Evolutionary conservation across 2,329 filamentous ascomycete genomes (phyloP).

Genomic region (Sarocladiaceae sp.): DNA sequence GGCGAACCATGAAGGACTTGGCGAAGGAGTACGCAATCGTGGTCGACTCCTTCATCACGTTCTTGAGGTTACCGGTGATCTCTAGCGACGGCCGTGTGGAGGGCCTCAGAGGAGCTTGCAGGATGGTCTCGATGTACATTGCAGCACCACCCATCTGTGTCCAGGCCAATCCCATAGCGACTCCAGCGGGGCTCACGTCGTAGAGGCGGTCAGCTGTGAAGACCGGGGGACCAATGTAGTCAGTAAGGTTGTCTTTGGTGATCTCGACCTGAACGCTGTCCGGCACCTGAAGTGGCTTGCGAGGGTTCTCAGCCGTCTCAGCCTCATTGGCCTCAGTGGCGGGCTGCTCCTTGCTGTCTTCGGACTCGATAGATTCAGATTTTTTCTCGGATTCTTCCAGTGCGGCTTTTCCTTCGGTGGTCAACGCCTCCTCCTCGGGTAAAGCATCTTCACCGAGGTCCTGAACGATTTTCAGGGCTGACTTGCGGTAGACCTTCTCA

Average conservation of each 20-base stretch:
- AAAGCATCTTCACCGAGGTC: constrained; percentile 82
- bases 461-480: constrained; percentile 92
- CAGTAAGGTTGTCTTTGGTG: constrained; percentile 82
- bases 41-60: constrained; percentile 97
- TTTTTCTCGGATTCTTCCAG: constrained; percentile 66
- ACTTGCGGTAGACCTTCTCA: constrained; percentile 97
- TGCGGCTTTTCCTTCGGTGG: constrained; percentile 77
- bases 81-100: constrained; percentile 74
- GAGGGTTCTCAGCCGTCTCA: constrained; percentile 57
- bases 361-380: constrained; percentile 44
- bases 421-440: constrained; percentile 74
- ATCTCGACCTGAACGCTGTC: constrained; percentile 83
- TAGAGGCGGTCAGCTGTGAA: constrained; percentile 96
- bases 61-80: constrained; percentile 90
- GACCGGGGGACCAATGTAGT: constrained; percentile 92
- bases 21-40: constrained; percentile 93
- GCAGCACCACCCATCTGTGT: constrained; percentile 95
- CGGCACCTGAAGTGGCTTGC: constrained; percentile 74
- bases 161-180: constrained; percentile 97
- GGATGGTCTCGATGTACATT: constrained; percentile 93
- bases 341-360: constrained; percentile 19
- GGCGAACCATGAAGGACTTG: constrained; percentile 77
- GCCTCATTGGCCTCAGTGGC: constrained; percentile 27
- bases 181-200: constrained; percentile 85
- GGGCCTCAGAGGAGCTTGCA: constrained; percentile 73